phyloP scores from a whole-genome alignment of 441 rosid species.

The Corymbia calophylla region DNA sequence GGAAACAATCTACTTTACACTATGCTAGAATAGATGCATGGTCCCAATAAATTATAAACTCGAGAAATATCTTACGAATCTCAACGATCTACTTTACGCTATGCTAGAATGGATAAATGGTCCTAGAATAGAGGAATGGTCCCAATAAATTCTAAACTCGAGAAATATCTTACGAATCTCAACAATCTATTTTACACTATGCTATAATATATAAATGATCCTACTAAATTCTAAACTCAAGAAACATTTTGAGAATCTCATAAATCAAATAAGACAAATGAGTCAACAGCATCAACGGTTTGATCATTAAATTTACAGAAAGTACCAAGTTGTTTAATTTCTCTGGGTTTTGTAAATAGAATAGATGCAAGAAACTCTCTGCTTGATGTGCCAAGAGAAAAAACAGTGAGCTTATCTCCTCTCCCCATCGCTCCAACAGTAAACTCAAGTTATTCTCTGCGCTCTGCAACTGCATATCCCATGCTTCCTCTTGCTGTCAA shows the following conservation, averaged over 20 bases:
- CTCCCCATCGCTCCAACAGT: not conserved
- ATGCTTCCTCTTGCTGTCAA: not conserved
- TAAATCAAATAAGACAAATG: accelerated
- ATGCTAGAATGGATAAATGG: not conserved
- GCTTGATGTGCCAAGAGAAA: no score
- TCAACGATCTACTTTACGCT: not conserved
- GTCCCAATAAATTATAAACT: accelerated
- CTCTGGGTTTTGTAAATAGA: not conserved
- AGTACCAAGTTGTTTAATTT: not conserved
- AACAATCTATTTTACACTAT: not conserved
- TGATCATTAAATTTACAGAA: not conserved
- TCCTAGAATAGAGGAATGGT: accelerated
- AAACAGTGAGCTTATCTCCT: not conserved
- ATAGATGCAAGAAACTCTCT: not conserved
- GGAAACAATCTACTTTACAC: not conserved
- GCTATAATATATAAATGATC: not conserved
- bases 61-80: not conserved
- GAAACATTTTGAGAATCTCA: not conserved
- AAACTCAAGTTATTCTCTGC: not conserved
- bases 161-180: not conserved
- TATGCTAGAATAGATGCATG: not conserved
- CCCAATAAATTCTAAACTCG: accelerated
- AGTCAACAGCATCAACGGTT: not conserved
- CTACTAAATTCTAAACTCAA: accelerated
- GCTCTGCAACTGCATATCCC: not conserved